Percentiles rank a stretch among this genome's conserved stretches.
Conservation (phyloP, 2,329 filamentous ascomycete genomes). For the Alternaria burnsii region DNA sequence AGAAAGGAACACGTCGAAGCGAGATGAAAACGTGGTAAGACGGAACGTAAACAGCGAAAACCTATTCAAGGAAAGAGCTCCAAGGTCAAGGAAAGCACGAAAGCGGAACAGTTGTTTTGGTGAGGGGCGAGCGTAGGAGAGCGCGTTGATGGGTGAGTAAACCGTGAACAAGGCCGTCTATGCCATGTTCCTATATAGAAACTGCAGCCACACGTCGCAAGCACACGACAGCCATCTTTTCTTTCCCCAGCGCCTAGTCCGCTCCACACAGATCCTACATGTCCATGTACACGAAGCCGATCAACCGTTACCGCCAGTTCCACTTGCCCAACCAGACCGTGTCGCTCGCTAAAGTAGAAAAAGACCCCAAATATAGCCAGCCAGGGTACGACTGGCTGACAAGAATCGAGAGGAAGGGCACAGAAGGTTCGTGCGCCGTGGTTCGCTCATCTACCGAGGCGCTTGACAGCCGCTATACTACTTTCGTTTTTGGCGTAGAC, state of each 20-base stretch:
- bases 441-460: slow-evolving; percentile 27
- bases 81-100: neutral
- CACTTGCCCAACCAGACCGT: slow-evolving; percentile 11
- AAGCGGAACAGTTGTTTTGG: neutral
- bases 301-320: slow-evolving; percentile 19
- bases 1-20: neutral
- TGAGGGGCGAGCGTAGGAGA: neutral
- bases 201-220: neutral
- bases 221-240: slow-evolving; percentile 2
- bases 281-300: slow-evolving; percentile 4
- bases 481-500: slow-evolving; percentile 7
- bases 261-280: neutral
- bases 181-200: slow-evolving; percentile 18
- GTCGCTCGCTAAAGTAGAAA: slow-evolving; percentile 4
- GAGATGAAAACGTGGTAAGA: neutral
- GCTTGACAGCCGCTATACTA: slow-evolving; percentile 9
- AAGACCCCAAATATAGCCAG: slow-evolving; percentile 33
- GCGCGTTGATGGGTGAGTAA: slow-evolving; percentile 1
- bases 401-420: neutral
- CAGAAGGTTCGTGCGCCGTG: neutral
- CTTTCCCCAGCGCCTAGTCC: slow-evolving; percentile 14
- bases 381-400: slow-evolving; percentile 17
- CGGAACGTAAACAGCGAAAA: neutral
- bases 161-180: slow-evolving; percentile 3
- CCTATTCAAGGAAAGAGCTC: neutral